Base-by-base conservation (phyloP, 169 alveolate species). In the Fabrea salina region DNA sequence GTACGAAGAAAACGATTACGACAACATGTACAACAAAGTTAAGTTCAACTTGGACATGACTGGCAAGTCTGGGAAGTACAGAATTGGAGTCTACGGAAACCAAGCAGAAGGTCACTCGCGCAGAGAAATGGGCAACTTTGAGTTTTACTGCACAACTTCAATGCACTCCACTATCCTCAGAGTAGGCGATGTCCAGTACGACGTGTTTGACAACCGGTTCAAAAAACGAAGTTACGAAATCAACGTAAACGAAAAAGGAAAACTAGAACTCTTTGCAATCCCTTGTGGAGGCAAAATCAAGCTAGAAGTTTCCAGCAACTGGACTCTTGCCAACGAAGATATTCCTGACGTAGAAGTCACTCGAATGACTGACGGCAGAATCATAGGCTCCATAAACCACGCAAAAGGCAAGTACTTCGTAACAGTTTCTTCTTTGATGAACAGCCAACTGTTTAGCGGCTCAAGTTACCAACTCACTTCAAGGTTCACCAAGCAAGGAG, bases 241-340 rank as follows among this genome's bases (percentile, higher is more conserved):
- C n/a, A 68, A 8, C 35, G 19, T 32, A 13, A 37, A n/a, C 30
- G 32, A n/a, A 40, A 68, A 47, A 68, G 78, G 78, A n/a, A 43
- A 7, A 1, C 41, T 68, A n/a, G 61, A 68, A 43, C 39, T 68
- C 1, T 61, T 30, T 35, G 11, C 39, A 8, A 61, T 61, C n/a
- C 78, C 78, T 40, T 68, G 78, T 44, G 30, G 11, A 8, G 78
- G 78, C n/a, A 19, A 68, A 8, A 13, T 68, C 0, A 47, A 68
- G 41, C 66, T 68, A n/a, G 57, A 68, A 68, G 44, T 68, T 40
- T 68, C 78, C 13, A n/a, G 44, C 32, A 68, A 68, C 4, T 68
- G 61, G 57, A 68, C 78, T 44, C 8, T 68, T 11, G 11, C 16
- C 8, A 40, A 25, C 1, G 43, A 68, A 43, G 64, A 43, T n/a